Evolutionary conservation across 2,329 filamentous ascomycete genomes (phyloP), one percentile per base, ranked within the genome.

Genomic region (Aspergillus sp.): DNA sequence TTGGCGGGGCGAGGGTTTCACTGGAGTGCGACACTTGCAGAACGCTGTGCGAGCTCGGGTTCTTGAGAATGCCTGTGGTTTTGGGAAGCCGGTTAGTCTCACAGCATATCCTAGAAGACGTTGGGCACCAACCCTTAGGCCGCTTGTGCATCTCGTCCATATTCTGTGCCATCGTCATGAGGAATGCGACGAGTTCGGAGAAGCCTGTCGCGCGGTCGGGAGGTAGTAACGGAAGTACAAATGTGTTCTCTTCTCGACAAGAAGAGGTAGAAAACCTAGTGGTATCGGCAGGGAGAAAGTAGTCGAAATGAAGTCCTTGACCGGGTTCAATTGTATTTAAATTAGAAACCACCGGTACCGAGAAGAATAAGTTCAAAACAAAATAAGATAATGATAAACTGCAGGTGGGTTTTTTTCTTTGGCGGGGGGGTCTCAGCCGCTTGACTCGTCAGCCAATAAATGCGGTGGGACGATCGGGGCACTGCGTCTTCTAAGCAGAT

Each of bases 41-140:
- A 62, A 84, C 91, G 36, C 57, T 64, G 32, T 61, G 59, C 42
- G 62, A 58, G 45, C 63, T 69, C 52, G 90, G 89, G 81, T 96
- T 96, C 80, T 98, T 98, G 68, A 98, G 86, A 69, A 98, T 98
- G 67, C 94, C 94, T 97, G 67, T 32, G 12, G 22, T 22, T 18
- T 20, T 18, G 36, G 54, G 32, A 49, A 14, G 16, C 31, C 6
- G 26, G 4, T 53, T 36, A 52, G 31, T 51, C 31, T 50, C 32
- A 18, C 18, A 16, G 26, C 20, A 6, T 20, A 22, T 45, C 54
- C 47, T 52, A 32, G 50, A 22, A n/a, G 52, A n/a, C 55, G 47
- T 18, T n/a, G 29, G 20, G 46, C 5, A 65, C 69, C 65, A 60
- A 79, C 78, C 78, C 68, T 73, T 80, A 12, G 78, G 78, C 36